Evolutionary conservation across 2,329 filamentous ascomycete genomes (phyloP).

Genomic region (Rhynchosporium graminicola): DNA sequence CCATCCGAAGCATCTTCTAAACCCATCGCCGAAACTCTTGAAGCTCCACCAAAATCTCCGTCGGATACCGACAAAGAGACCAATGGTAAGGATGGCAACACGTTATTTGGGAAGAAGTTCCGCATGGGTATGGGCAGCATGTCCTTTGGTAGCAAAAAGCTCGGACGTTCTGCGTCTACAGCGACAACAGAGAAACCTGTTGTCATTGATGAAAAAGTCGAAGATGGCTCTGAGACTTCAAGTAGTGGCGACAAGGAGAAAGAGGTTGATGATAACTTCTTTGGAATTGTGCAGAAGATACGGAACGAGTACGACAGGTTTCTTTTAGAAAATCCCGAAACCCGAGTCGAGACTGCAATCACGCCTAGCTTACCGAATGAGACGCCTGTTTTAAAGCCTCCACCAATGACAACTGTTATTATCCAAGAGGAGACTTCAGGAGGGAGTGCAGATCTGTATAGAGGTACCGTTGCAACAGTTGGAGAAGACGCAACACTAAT

Average conservation of each 20-base stretch:
- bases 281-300: slow-evolving; percentile 72
- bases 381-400: slow-evolving; percentile 74
- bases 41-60: slow-evolving; percentile 51
- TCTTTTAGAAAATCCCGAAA: slow-evolving; percentile 55
- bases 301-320: slow-evolving; percentile 72
- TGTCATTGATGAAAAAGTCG: slow-evolving; percentile 74
- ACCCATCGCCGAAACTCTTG: slow-evolving; percentile 44
- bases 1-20: slow-evolving; percentile 49
- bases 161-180: slow-evolving; percentile 67
- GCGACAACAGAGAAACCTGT: slow-evolving; percentile 68
- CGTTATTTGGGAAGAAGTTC: slow-evolving; percentile 81
- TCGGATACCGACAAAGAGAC: slow-evolving; percentile 61
- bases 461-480: slow-evolving; percentile 80
- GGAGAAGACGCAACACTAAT: slow-evolving; percentile 78
- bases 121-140: slow-evolving; percentile 54
- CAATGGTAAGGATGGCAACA: slow-evolving; percentile 59
- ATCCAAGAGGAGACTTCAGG: slow-evolving; percentile 69
- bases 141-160: slow-evolving; percentile 81
- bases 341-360: slow-evolving; percentile 61
- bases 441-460: slow-evolving; percentile 81
- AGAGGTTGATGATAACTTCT: slow-evolving; percentile 73
- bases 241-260: slow-evolving; percentile 62
- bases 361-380: slow-evolving; percentile 71
- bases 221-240: slow-evolving; percentile 57
- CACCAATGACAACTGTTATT: slow-evolving; percentile 65